Percentiles rank a stretch among this genome's conserved stretches.
These are phyloP conservation scores for Apostasia ramifera DNA, from an alignment of 106 monocot genomes.

Conservation along the genomic window DNA sequence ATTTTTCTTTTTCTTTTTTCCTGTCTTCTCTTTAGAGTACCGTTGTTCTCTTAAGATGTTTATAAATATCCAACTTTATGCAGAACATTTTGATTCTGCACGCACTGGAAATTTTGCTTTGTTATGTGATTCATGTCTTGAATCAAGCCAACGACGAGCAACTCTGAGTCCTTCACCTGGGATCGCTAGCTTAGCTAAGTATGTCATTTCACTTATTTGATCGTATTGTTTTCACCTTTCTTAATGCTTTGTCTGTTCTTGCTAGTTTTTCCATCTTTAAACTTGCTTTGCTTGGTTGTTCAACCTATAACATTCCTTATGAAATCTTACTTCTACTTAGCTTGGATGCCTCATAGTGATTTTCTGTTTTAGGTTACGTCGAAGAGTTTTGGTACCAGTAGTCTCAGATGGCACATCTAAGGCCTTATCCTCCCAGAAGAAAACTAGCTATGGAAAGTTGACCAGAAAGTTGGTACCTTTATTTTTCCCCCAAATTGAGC, in stretches of 20 bases:
- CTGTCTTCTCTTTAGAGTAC: neutral
- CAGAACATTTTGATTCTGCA: conserved; percentile 26
- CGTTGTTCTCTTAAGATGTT: conserved; percentile 7
- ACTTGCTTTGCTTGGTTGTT: neutral
- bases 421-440: conserved; percentile 47
- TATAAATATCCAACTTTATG: conserved; percentile 11
- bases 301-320: conserved; percentile 1
- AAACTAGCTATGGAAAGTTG: conserved; percentile 45
- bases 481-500: neutral
- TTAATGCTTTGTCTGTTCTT: neutral
- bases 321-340: neutral
- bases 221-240: neutral
- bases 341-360: neutral
- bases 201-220: conserved; percentile 5
- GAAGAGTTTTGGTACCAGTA: conserved; percentile 12
- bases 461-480: conserved; percentile 71
- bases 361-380: conserved; percentile 26
- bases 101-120: conserved; percentile 31
- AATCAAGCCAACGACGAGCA: conserved; percentile 14
- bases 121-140: conserved; percentile 50
- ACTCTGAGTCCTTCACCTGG: conserved; percentile 7
- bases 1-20: neutral
- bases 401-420: conserved; percentile 27
- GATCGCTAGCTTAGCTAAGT: conserved; percentile 12
- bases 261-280: neutral